Percentiles rank a stretch among this genome's conserved stretches.
Conservation (phyloP, 2,329 filamentous ascomycete genomes). For the Fusarium brevicatenulatum region DNA sequence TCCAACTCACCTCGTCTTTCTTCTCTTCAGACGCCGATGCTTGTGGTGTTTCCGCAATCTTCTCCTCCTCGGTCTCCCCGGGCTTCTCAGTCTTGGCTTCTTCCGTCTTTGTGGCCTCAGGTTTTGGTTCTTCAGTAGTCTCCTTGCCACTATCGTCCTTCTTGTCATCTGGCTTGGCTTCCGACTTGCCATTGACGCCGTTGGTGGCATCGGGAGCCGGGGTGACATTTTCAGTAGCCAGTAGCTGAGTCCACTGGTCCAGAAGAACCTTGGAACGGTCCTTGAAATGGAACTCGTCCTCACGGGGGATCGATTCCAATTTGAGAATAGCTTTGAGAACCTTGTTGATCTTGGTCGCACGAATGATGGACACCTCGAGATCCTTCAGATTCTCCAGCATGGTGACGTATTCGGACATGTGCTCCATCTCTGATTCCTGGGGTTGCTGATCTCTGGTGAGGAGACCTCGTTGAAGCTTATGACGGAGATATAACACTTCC, state of each 20-base stretch:
- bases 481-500: constrained; percentile 90
- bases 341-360: constrained; percentile 97
- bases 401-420: constrained; percentile 79
- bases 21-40: constrained; percentile 35
- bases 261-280: constrained; percentile 80
- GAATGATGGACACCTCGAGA: constrained; percentile 89
- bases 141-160: constrained; percentile 53
- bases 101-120: constrained; percentile 46
- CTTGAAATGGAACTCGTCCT: constrained; percentile 92
- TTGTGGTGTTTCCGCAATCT: constrained; percentile 23
- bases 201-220: constrained; percentile 55
- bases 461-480: constrained; percentile 95
- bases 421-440: constrained; percentile 85
- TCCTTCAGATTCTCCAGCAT: constrained; percentile 84
- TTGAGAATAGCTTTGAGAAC: constrained; percentile 95
- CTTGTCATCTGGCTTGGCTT: constrained; percentile 54
- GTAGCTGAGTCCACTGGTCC: constrained; percentile 87
- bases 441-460: constrained; percentile 84
- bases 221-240: constrained; percentile 68
- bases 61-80: constrained; percentile 38
- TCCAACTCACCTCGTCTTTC: constrained; percentile 51
- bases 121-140: constrained; percentile 52
- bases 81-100: constrained; percentile 44
- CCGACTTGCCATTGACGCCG: constrained; percentile 59
- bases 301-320: constrained; percentile 83